Conservation (phyloP, 129 eudicot species). For the Silybum marianum region DNA sequence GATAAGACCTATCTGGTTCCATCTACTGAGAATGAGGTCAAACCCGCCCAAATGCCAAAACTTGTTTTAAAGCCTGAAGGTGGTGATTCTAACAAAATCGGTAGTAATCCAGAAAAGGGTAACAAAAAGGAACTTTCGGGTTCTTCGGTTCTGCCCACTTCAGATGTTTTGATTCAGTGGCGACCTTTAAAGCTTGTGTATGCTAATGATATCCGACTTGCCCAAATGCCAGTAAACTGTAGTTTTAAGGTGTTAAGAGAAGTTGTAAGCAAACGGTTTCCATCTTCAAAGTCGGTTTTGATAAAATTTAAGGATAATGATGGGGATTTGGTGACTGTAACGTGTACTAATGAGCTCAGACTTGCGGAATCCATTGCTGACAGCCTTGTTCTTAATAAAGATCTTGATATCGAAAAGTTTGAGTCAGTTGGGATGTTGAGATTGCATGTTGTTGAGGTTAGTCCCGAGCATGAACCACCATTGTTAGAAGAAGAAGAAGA, state of each 20-base stretch:
- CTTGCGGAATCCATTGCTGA: conserved; percentile 79
- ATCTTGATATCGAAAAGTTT: conserved; percentile 55
- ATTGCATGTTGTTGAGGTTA: conserved; percentile 88
- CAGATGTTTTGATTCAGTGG: conserved; percentile 42
- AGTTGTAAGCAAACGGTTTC: conserved; percentile 71
- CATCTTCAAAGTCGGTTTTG: conserved; percentile 73
- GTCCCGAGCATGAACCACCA: conserved; percentile 90
- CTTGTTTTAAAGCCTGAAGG: conserved; percentile 63
- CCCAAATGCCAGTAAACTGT: conserved; percentile 90
- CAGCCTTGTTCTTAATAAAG: conserved; percentile 46
- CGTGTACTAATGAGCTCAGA: conserved; percentile 78
- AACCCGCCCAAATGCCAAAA: conserved; percentile 61
- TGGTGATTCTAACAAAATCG: conserved; percentile 52
- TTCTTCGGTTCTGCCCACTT: conserved; percentile 26
- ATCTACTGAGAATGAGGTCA: conserved; percentile 54
- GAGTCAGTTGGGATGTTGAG: conserved; percentile 69
- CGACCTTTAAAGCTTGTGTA: conserved; percentile 90
- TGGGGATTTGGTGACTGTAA: conserved; percentile 91
- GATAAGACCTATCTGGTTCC: conserved; percentile 59
- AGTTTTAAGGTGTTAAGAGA: conserved; percentile 71
- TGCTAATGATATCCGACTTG: conserved; percentile 90
- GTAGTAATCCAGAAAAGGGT: conserved; percentile 42
- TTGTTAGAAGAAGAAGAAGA: conserved; percentile 77
- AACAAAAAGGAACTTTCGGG: conserved; percentile 34
- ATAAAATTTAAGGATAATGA: conserved; percentile 81